phyloP scores from a whole-genome alignment of 139 green algal species.

The Chlorella sp. region DNA sequence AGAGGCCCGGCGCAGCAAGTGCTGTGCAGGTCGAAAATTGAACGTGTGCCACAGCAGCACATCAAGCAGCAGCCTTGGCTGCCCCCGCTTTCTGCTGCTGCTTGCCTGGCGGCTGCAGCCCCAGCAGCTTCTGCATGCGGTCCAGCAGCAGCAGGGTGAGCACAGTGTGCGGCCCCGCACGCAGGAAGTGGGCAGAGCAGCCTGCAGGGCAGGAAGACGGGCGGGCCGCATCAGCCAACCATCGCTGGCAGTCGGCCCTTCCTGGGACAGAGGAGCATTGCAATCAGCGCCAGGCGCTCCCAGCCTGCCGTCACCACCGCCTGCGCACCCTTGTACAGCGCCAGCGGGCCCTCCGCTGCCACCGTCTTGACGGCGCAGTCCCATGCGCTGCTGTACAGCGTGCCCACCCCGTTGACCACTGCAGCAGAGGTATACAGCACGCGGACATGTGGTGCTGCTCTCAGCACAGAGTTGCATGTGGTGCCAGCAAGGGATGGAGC shows the following conservation, averaged over 20 bases:
- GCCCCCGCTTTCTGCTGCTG: neutral
- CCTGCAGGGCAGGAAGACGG: neutral
- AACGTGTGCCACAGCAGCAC: no score
- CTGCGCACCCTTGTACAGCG: conserved; percentile 23
- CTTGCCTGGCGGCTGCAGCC: neutral
- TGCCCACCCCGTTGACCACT: conserved; percentile 21
- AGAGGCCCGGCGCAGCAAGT: no score
- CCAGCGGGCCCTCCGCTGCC: neutral
- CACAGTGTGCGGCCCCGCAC: conserved; percentile 27
- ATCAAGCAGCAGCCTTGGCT: neutral
- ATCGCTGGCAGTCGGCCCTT: no score
- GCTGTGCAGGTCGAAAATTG: no score
- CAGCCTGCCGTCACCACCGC: no score
- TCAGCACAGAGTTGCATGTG: no score
- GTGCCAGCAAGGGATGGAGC: no score
- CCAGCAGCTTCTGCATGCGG: conserved; percentile 10
- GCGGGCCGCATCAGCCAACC: no score
- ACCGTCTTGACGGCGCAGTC: conserved; percentile 23
- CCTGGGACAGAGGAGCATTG: no score
- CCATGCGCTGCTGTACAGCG: conserved; percentile 3
- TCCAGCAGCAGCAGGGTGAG: conserved; percentile 24
- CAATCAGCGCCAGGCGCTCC: no score
- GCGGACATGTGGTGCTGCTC: no score
- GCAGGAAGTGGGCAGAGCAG: conserved; percentile 20
- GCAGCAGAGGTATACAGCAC: neutral